Base-by-base conservation (phyloP, 768 basidiomycete genomes). In the Rhodocollybia butyracea region DNA sequence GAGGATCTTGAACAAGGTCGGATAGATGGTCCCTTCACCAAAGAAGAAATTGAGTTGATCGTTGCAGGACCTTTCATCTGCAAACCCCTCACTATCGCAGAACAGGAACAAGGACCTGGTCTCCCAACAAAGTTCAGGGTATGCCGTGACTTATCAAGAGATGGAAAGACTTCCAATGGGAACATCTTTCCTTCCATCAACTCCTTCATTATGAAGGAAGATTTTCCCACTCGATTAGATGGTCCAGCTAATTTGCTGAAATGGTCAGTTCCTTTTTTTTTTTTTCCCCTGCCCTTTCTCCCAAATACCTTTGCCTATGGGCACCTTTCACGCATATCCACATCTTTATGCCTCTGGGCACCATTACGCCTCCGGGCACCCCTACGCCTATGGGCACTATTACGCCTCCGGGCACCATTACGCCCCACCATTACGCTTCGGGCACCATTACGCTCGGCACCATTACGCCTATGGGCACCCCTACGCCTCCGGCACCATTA, bases 21-120 rank as follows among this genome's bases (percentile, higher is more conserved):
- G 0, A 58, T 69, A n/a, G 39, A 50, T 2, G 55, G 68, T 27
- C 68, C 66, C 7, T 66, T 61, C 45, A 51, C 65, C 1, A 51
- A 41, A 4, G 43, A 46, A 0, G 59, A 67, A 21, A 39, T 61
- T 0, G 65, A 69, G 22, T 12, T 8, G 5, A 61, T 71, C 46
- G 38, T 56, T 3, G 15, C 45, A 22, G 60, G 57, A 6, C 45
- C 29, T 6, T 56, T 61, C 29, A 34, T 22, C 21, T 26, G 22
- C 36, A 58, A 50, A 0, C 60, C 60, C 0, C 15, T 61, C 7
- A 58, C 56, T 24, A 40, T 59, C 22, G 36, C 55, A 5, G n/a
- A 11, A 24, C 36, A 40, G 21, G 34, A 2, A 1, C 47, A 59
- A 30, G 58, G 39, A 8, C 54, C 58, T 12, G 57, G 54, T 3